A percentile compares a stretch with the other conserved stretches of the same genome.
These are phyloP conservation scores for Leptosphaerulina australis DNA, from an alignment of 2,329 filamentous ascomycete species.

Conservation along the genomic window DNA sequence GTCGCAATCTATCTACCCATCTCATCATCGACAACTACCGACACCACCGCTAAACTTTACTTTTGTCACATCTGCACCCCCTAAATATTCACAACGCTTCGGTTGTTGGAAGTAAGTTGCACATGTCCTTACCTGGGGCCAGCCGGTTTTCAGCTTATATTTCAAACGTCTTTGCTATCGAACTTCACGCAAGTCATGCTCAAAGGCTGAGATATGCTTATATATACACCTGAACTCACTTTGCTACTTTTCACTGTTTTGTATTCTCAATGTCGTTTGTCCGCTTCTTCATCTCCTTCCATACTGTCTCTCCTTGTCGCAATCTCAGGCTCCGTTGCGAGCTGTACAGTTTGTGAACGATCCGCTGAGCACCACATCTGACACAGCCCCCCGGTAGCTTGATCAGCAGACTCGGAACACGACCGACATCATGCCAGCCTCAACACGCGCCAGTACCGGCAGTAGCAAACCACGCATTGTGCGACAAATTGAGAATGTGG, in stretches of 20 bases:
- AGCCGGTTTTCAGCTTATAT: neutral
- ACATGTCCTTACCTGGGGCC: neutral
- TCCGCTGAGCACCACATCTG: neutral
- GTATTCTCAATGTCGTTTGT: neutral
- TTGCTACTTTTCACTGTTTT: neutral
- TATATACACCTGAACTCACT: no score
- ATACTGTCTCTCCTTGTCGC: neutral
- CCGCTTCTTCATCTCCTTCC: neutral
- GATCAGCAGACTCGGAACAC: neutral
- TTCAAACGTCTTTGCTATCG: neutral
- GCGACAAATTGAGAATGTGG: slow-evolving; percentile 55
- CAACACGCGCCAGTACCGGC: slow-evolving; percentile 19
- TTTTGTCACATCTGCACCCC: neutral
- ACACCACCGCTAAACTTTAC: neutral
- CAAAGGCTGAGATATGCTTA: no score
- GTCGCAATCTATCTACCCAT: slow-evolving; percentile 8
- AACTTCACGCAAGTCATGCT: neutral
- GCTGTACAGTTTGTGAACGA: neutral
- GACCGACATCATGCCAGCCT: slow-evolving; percentile 9
- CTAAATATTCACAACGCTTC: neutral
- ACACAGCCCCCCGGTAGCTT: neutral
- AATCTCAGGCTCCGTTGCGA: no score
- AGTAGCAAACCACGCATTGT: slow-evolving; percentile 60
- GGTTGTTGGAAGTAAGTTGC: slow-evolving; percentile 6
- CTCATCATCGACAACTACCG: neutral